Percentiles rank a stretch among this genome's conserved stretches.
These are phyloP conservation scores for Mycena citricolor DNA, from an alignment of 1,284 basidiomycete genomes.

Conservation along the genomic window DNA sequence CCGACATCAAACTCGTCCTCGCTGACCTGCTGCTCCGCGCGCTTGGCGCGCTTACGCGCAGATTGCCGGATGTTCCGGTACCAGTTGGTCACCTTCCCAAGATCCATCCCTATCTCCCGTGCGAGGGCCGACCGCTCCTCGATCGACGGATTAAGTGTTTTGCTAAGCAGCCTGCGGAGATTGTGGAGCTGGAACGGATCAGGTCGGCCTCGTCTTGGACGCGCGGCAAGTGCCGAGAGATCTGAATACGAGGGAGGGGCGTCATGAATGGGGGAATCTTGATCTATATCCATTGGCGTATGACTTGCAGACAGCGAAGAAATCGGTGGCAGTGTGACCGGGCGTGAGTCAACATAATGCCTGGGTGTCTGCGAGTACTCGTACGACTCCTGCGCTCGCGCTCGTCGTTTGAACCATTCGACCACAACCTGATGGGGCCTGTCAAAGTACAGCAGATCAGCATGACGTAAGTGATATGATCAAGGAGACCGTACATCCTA, in stretches of 20 bases:
- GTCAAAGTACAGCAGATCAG: conserved; percentile 27
- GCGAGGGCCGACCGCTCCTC: conserved; percentile 74
- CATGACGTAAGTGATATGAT: conserved; percentile 27
- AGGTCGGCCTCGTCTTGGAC: conserved; percentile 68
- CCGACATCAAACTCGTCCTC: conserved; percentile 10
- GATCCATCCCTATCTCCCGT: conserved; percentile 73
- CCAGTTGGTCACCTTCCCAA: conserved; percentile 84
- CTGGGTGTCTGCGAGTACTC: too few relatives aligned
- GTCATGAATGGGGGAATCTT: conserved; percentile 4
- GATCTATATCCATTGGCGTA: conserved; percentile 1
- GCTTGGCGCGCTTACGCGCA: conserved; percentile 12
- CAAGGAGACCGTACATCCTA: conserved; percentile 59
- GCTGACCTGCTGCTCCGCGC: conserved; percentile 2
- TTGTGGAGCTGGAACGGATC: conserved; percentile 75
- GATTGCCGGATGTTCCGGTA: conserved; percentile 55
- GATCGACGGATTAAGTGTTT: conserved; percentile 73
- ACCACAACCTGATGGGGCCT: conserved; percentile 77
- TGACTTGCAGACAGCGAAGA: conserved; percentile 25
- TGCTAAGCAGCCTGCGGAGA: conserved; percentile 63
- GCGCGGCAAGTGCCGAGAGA: conserved; percentile 31
- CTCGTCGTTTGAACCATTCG: conserved; percentile 85
- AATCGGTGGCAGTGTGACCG: conserved; percentile 28
- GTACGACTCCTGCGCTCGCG: conserved; percentile 79
- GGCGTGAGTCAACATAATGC: too few relatives aligned
- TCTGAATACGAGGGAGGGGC: conserved; percentile 19